Conservation (phyloP, 495 filamentous ascomycete species). For the Pyrenula aspistea region DNA sequence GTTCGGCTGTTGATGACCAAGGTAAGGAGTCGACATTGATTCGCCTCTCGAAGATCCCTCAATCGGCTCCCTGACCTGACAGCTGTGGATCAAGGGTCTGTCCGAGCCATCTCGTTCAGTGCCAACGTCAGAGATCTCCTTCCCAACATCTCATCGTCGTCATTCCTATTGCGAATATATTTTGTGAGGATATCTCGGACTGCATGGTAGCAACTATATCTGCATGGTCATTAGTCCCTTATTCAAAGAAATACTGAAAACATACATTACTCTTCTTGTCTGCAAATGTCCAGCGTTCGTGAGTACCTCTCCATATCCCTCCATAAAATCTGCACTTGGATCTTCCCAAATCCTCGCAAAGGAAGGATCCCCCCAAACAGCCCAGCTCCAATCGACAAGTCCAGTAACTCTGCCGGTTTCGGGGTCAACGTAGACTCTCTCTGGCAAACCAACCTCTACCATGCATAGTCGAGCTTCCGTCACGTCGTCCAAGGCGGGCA, state of each 20-base stretch:
- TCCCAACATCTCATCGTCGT: constrained; percentile 9
- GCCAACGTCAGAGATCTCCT: constrained; percentile 9
- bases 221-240: not conserved
- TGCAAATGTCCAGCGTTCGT: constrained; percentile 9
- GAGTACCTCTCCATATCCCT: constrained; percentile 24
- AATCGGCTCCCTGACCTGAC: too few species aligned
- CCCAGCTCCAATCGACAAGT: constrained; percentile 30
- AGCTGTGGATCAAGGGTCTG: not conserved
- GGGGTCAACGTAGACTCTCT: constrained; percentile 46
- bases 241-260: not conserved
- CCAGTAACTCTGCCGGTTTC: constrained; percentile 30
- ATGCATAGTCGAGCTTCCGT: constrained; percentile 43
- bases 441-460: constrained; percentile 39
- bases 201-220: constrained; percentile 10
- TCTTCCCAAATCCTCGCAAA: constrained; percentile 32
- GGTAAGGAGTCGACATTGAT: too few species aligned
- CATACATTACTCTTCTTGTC: constrained; percentile 11
- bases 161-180: constrained; percentile 7
- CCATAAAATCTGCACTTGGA: constrained; percentile 20
- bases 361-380: constrained; percentile 36
- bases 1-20: too few species aligned
- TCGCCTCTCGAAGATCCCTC: too few species aligned
- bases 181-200: constrained; percentile 10
- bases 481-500: constrained; percentile 41
- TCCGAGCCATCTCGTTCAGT: constrained; percentile 3